Evolutionary conservation across 106 monocot genomes (phyloP).

Genomic region (Dendrobium nobile): DNA sequence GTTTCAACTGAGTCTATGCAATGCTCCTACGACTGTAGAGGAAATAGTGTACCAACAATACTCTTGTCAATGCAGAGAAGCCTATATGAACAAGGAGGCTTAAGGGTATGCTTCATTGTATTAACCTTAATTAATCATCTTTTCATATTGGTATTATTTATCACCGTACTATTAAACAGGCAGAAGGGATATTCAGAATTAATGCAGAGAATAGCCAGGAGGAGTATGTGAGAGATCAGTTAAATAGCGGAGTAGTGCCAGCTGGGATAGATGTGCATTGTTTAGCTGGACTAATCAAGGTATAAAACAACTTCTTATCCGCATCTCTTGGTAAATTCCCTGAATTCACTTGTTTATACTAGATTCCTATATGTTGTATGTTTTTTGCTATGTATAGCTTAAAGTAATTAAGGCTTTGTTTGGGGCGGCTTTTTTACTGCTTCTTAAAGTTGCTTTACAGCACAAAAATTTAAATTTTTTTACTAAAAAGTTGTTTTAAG

Average conservation of each 20-base stretch:
- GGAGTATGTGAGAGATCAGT: constrained; percentile 46
- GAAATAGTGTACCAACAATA: constrained; percentile 66
- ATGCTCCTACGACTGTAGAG: constrained; percentile 57
- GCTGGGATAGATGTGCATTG: constrained; percentile 54
- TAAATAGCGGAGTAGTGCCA: constrained; percentile 47
- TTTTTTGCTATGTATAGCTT: background rate
- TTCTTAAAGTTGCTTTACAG: no score
- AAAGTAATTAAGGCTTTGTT: background rate
- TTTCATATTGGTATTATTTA: background rate
- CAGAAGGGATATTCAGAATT: constrained; percentile 62
- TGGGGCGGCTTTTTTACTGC: no score
- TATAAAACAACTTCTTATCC: constrained; percentile 8
- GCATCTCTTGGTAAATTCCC: background rate
- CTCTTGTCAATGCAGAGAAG: constrained; percentile 60
- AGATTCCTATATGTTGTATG: background rate
- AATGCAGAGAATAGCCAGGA: constrained; percentile 50
- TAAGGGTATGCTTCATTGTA: constrained; percentile 32
- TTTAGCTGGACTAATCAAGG: constrained; percentile 65
- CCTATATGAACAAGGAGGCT: constrained; percentile 55
- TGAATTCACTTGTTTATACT: background rate
- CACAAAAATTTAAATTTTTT: no score
- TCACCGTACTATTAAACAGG: constrained; percentile 15
- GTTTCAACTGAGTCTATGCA: constrained; percentile 76
- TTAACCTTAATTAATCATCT: background rate
- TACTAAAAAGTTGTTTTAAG: no score